These are phyloP conservation scores for Circinella minor DNA, from an alignment of 371 early-diverging fungal species.

Conservation along the genomic window DNA sequence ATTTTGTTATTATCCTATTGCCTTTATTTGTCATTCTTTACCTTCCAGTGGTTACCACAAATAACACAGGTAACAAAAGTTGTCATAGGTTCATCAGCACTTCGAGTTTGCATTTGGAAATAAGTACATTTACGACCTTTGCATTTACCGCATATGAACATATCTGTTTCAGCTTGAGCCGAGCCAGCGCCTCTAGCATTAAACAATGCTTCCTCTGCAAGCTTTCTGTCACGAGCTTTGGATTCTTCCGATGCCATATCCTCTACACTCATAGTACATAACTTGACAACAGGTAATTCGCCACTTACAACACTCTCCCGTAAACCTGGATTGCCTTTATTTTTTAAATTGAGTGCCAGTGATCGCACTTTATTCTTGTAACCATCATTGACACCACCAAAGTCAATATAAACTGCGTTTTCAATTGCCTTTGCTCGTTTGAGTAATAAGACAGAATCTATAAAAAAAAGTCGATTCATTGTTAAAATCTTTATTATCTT, in stretches of 20 bases:
- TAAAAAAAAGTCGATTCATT: background rate
- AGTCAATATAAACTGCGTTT: conserved; percentile 60
- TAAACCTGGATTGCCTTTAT: conserved; percentile 82
- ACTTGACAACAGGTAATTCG: conserved; percentile 58
- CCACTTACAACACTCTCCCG: conserved; percentile 77
- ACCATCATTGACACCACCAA: conserved; percentile 46
- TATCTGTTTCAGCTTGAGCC: conserved; percentile 88
- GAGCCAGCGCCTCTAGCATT: conserved; percentile 83
- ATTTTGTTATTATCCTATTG: background rate
- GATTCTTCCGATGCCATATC: conserved; percentile 91
- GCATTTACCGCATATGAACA: conserved; percentile 97
- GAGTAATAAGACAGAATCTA: conserved; percentile 68
- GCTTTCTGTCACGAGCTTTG: conserved; percentile 70
- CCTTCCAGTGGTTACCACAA: conserved; percentile 90
- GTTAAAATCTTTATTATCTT: background rate
- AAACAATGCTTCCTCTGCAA: conserved; percentile 76
- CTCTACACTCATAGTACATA: conserved; percentile 83
- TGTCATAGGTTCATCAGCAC: conserved; percentile 99
- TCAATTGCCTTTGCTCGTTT: conserved; percentile 75
- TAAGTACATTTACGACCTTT: conserved; percentile 87
- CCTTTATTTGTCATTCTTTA: conserved; percentile 5
- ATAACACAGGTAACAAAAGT: conserved; percentile 89
- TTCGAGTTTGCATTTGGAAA: conserved; percentile 92
- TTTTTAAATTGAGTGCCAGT: conserved; percentile 80
- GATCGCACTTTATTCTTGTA: conserved; percentile 88